Evolutionary conservation across 2,329 filamentous ascomycete species (phyloP), one percentile per base, ranked within the genome.

Genomic region (Lasiodiplodia theobromae): DNA sequence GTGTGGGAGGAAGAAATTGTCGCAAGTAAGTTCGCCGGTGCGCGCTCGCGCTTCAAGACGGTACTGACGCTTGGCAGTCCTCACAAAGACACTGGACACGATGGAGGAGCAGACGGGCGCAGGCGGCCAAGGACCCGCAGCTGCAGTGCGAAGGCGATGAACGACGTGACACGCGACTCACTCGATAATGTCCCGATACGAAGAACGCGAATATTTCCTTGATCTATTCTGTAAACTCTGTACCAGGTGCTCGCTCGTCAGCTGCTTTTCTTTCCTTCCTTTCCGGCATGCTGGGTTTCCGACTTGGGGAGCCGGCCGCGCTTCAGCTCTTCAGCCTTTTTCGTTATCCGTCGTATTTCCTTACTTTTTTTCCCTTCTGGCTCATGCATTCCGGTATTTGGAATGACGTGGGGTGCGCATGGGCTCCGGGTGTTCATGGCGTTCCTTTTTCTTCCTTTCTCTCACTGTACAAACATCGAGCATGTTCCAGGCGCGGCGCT

Each of bases 1-100:
- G 92, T 98, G 31, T 96, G 93, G 88, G 96, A 98, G 80, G 94
- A 98, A 77, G 89, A 92, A 76, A 97, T 98, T 73, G 88, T 96
- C 73, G 87, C 88, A 69, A 86, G 94, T 97, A 84, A 81, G 92
- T 86, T 34, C 28, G 12, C 34, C 34, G 28, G n/a, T 28, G 62
- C 49, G 49, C 57, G 51, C 54, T 57, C 21, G 44, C 44, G 34
- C 28, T 49, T 18, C n/a, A 18, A 18, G 28, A 18, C 34, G 47
- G 51, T 21, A 37, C 56, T 62, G 28, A 51, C 66, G 4, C 38
- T 56, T 23, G 68, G 49, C 70, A 88, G 86, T 87, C 72, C 77
- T 88, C 57, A 80, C 79, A 21, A 81, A 83, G 72, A 87, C 85
- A 73, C 81, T 88, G 70, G 85, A 88, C 71, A 78, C 86, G 16